Evolutionary conservation across 495 filamentous ascomycete species (phyloP), one percentile per base, ranked within the genome.

Genomic region (Schizothecium vesticola): DNA sequence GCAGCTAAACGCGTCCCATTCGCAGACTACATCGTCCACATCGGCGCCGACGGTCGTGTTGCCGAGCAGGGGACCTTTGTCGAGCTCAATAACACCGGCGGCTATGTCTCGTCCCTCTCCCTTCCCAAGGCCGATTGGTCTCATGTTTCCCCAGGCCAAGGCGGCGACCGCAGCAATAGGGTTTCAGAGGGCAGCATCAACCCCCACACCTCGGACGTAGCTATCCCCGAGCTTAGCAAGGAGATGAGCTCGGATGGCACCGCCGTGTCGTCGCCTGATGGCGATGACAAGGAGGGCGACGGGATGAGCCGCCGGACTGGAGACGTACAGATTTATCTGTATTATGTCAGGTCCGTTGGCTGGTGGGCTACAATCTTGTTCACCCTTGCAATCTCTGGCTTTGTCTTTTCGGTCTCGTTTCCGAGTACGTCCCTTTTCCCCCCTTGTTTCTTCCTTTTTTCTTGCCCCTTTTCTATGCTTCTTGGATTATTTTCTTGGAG

Each of bases 251-350:
- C 59, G 10, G 59, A 62, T 62, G 26, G 8, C 43, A 58, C 62
- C n/a, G 25, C 51, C 21, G 12, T 25, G 61, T n/a, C 61, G 28
- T 69, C 61, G 3, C 31, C 22, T 28, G 22, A 56, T 22, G 13
- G 36, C 3, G 28, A 57, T 19, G 51, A 12, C 16, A 59, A 69
- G 19, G 55, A 58, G 5, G 65, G 60, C 3, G 66, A 68, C 7
- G 33, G 58, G 9, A 67, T 28, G 29, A 80, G 78, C 31, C 74
- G 80, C 10, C 72, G 73, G 55, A 80, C 83, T 7, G 85, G 85
- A 13, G 86, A 88, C 67, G 71, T 86, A 4, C 77, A 84, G 13
- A 80, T 87, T 64, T 88, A 88, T 71, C 66, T 76, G 7, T 87
- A 86, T 71, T 88, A 87, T 65, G 67, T 84, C 64, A 74, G 75